phyloP scores from a whole-genome alignment of 1,284 basidiomycete species.

The Filobasidium uniguttulatum region DNA sequence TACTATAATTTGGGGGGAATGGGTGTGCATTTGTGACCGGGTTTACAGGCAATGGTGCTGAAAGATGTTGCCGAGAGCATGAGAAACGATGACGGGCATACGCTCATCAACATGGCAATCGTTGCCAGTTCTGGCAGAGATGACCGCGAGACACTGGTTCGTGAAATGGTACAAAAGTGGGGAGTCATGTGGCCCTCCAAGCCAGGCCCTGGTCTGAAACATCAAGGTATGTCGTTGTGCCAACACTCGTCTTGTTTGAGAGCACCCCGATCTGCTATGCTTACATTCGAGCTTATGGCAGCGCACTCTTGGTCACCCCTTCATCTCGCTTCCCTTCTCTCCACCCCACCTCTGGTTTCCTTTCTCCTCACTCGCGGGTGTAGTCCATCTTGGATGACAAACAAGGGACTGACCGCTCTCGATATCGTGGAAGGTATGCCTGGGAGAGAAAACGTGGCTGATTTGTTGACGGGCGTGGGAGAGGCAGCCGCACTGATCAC shows the following conservation, averaged over 20 bases:
- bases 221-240: slow-evolving; percentile 17
- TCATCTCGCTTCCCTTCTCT: slow-evolving; percentile 80
- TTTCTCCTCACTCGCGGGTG: slow-evolving; percentile 85
- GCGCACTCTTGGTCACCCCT: slow-evolving; percentile 85
- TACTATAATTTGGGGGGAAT: too few relatives aligned
- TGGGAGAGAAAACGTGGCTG: slow-evolving; percentile 54
- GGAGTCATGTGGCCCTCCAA: slow-evolving; percentile 51
- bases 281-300: background rate
- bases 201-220: slow-evolving; percentile 12
- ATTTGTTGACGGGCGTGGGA: slow-evolving; percentile 43
- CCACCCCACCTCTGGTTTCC: slow-evolving; percentile 79
- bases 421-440: slow-evolving; percentile 70
- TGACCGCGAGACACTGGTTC: slow-evolving; percentile 74
- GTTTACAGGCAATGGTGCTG: slow-evolving; percentile 22
- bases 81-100: slow-evolving; percentile 10
- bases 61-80: slow-evolving; percentile 19
- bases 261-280: slow-evolving; percentile 9
- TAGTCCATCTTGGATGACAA: slow-evolving; percentile 59
- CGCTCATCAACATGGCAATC: slow-evolving; percentile 9
- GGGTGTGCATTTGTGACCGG: slow-evolving; percentile 8
- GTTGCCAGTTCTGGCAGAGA: slow-evolving; percentile 26
- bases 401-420: slow-evolving; percentile 61
- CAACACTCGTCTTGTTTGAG: slow-evolving; percentile 20
- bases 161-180: slow-evolving; percentile 63
- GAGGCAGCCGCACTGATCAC: slow-evolving; percentile 7